Conservation (phyloP, 2,329 filamentous ascomycete genomes). For the Aspergillus thermomutatus region DNA sequence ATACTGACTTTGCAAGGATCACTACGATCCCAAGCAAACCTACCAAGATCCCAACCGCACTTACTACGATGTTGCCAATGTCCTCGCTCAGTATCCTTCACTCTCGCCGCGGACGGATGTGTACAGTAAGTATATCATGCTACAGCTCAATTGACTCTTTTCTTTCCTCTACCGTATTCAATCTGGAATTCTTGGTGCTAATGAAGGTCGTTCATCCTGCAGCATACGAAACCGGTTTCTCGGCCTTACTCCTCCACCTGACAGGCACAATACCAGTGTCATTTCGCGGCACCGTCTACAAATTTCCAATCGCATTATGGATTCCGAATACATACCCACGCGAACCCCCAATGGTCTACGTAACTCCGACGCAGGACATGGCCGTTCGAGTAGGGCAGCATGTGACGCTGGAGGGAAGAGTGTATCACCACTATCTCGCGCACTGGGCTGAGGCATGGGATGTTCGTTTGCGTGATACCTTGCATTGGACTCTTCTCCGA, state of each 20-base stretch:
- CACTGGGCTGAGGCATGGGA: constrained; percentile 89
- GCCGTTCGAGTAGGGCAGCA: constrained; percentile 87
- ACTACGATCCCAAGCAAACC: constrained; percentile 60
- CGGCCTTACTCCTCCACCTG: constrained; percentile 81
- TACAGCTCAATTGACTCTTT: not conserved
- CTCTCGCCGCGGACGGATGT: constrained; percentile 87
- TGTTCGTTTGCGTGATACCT: constrained; percentile 54
- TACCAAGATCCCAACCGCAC: constrained; percentile 90
- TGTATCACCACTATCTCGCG: constrained; percentile 94
- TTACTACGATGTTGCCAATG: constrained; percentile 85
- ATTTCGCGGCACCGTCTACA: constrained; percentile 85
- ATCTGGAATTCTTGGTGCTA: not conserved
- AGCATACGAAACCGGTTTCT: constrained; percentile 87
- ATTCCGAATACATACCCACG: constrained; percentile 85
- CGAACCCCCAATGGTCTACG: constrained; percentile 82
- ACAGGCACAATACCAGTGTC: constrained; percentile 84
- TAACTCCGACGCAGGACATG: constrained; percentile 86
- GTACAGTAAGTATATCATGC: constrained; percentile 65
- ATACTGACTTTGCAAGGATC: constrained; percentile 27
- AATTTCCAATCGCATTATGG: constrained; percentile 91
- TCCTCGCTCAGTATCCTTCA: constrained; percentile 73
- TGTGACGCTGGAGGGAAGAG: constrained; percentile 85
- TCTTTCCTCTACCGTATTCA: constrained; percentile 10
- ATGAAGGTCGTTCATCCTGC: constrained; percentile 20
- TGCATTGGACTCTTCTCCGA: not conserved